Conservation (phyloP, 1,284 basidiomycete genomes). For the Takashimella tepidaria region DNA sequence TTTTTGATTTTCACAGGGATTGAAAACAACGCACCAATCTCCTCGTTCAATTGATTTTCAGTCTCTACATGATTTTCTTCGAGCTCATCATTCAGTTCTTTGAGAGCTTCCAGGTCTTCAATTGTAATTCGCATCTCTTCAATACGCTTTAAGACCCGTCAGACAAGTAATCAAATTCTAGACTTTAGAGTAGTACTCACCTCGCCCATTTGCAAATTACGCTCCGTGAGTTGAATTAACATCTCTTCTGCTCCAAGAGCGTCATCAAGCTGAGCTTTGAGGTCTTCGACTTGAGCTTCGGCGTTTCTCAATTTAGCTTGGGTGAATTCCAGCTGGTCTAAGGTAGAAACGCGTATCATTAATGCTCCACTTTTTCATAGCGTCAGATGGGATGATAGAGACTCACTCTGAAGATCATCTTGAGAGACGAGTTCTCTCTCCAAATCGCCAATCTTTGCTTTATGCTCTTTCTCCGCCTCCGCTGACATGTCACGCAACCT, state of each 20-base stretch:
- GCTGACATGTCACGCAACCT: constrained; percentile 82
- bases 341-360: constrained; percentile 8
- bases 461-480: constrained; percentile 81
- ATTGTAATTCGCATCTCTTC: constrained; percentile 94
- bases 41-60: constrained; percentile 85
- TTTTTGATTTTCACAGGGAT: not conserved
- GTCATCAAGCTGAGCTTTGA: constrained; percentile 91
- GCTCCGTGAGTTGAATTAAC: constrained; percentile 89
- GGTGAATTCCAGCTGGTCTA: constrained; percentile 75
- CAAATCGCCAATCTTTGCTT: constrained; percentile 74
- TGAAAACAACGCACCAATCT: constrained; percentile 59
- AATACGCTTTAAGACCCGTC: constrained; percentile 63
- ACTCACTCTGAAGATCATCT: constrained; percentile 43
- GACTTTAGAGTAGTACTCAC: constrained; percentile 46
- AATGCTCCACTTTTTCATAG: not conserved
- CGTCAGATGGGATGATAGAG: too few species aligned
- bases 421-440: constrained; percentile 69
- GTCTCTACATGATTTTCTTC: constrained; percentile 95
- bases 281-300: constrained; percentile 84
- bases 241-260: constrained; percentile 93
- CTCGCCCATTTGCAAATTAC: constrained; percentile 85
- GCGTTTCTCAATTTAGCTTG: constrained; percentile 75
- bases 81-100: constrained; percentile 93
- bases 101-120: constrained; percentile 91
- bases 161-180: not conserved